These are phyloP conservation scores for Erodium moschatum DNA, from an alignment of 441 rosid species.

Conservation along the genomic window DNA sequence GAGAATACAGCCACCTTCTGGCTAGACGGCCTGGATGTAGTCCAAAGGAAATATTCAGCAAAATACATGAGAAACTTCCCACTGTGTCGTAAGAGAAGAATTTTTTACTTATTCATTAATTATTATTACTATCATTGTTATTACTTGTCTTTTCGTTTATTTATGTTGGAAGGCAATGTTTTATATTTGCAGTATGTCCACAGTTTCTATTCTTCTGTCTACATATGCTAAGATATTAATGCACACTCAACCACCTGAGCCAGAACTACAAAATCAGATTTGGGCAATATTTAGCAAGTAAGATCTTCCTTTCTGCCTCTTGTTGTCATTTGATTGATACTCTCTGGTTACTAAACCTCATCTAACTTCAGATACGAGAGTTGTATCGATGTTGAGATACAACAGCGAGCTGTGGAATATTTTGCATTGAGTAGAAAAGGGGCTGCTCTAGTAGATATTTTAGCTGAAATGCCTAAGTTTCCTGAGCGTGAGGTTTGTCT, in stretches of 20 bases:
- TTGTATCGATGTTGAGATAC: conserved; percentile 97
- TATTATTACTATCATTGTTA: conserved; percentile 23
- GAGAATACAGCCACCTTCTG: conserved; percentile 95
- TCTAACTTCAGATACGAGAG: conserved; percentile 70
- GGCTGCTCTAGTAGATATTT: conserved; percentile 63
- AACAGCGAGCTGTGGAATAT: conserved; percentile 94
- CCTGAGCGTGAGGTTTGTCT: conserved; percentile 88
- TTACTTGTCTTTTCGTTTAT: conserved; percentile 35
- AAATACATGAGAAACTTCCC: conserved; percentile 91
- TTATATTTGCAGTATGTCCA: conserved; percentile 51
- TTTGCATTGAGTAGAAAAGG: conserved; percentile 91
- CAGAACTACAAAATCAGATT: conserved; percentile 72
- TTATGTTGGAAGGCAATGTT: conserved; percentile 9
- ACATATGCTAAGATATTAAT: conserved; percentile 94
- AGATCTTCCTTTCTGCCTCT: conserved; percentile 27
- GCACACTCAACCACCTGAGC: conserved; percentile 83
- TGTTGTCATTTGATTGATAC: not conserved
- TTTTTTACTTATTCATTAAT: conserved; percentile 39
- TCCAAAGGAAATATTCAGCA: conserved; percentile 77
- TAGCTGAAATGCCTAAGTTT: conserved; percentile 99
- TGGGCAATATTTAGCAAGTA: conserved; percentile 85
- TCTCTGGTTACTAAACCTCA: conserved; percentile 7
- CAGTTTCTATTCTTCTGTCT: conserved; percentile 86
- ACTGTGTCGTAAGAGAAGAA: conserved; percentile 87
- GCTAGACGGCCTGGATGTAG: conserved; percentile 93